A percentile compares a stretch with the other conserved stretches of the same genome.
These are phyloP conservation scores for Aureobasidium sp. DNA, from an alignment of 2,329 filamentous ascomycete species.

Conservation along the genomic window DNA sequence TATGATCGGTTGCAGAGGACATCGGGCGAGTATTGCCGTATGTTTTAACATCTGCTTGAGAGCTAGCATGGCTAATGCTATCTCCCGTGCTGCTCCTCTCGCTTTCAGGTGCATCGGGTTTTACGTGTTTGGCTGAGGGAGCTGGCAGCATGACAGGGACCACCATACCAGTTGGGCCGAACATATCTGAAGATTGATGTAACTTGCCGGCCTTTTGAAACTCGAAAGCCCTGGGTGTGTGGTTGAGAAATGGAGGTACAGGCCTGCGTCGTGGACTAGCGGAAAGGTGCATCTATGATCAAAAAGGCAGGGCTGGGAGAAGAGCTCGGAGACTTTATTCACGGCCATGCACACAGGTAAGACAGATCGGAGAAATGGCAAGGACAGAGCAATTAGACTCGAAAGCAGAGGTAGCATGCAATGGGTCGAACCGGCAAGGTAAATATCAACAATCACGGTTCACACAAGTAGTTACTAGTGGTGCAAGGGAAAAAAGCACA, in stretches of 20 bases:
- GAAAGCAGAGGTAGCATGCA: neutral
- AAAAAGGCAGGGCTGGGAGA: neutral
- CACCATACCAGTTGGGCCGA: slow-evolving; percentile 15
- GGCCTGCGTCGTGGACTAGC: slow-evolving; percentile 20
- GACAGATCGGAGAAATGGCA: neutral
- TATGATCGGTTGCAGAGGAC: neutral
- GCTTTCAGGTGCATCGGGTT: neutral
- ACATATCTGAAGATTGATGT: slow-evolving; percentile 18
- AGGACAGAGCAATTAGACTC: neutral
- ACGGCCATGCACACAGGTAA: neutral
- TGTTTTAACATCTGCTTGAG: neutral
- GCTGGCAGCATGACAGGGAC: slow-evolving; percentile 11
- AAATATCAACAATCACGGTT: slow-evolving; percentile 3
- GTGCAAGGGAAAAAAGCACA: neutral
- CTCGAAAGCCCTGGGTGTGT: slow-evolving; percentile 25
- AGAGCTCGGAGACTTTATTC: neutral
- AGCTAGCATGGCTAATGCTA: neutral
- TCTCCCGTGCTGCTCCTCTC: neutral
- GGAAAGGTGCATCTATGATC: slow-evolving; percentile 28
- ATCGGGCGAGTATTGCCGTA: neutral
- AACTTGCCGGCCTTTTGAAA: slow-evolving; percentile 17
- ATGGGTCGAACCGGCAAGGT: neutral
- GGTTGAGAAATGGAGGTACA: slow-evolving; percentile 24
- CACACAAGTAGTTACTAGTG: neutral
- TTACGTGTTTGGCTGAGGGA: neutral